Base-by-base conservation (phyloP, 371 early-diverging fungal species). In the Syncephalis plumigaleata region DNA sequence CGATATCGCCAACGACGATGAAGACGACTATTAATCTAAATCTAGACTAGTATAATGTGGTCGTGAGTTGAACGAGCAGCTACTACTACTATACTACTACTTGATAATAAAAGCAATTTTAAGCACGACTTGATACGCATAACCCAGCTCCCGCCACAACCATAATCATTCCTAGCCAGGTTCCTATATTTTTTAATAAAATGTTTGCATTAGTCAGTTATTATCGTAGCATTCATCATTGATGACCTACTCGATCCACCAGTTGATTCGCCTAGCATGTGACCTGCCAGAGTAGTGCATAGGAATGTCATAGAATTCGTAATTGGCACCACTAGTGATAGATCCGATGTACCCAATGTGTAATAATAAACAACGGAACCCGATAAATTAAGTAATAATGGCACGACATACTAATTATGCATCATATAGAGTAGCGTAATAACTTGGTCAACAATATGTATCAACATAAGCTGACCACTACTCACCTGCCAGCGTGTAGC, bases 311-410 rank as follows among this genome's bases (percentile, higher is more conserved):
- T 63, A 27, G 89, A 82, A 60, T 88, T 91, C 37, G 88, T 81
- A 22, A 92, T 83, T 0, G 93, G 91, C 13, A 91, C 90, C 9
- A 88, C 91, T 27, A 89, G 60, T n/a, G 91, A 88, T 46, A 94
- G 69, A 52, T 92, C 92, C 61, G 81, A 71, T 43, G 79, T 70
- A 23, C 90, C 84, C 9, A 91, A 68, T 0, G 88, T 84, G 57
- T 84, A 81, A 54, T 91, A 92, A 57, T 86, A 92, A 16, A 87
- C 82, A 0, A 74, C 73, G 1, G 89, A 87, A 9, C 93, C 93
- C 47, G 80, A 79, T 39, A 92, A 65, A 55, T 92, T 92, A 42
- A 92, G 59, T 13, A 64, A 71, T 18, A 91, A 60, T 0, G 93
- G 91, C 13, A 92, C 47, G 17, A 89, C 65, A 56, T 86, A 91